These are phyloP conservation scores for Pythium apleroticum DNA, from an alignment of 352 stramenopile genomes.

Conservation along the genomic window DNA sequence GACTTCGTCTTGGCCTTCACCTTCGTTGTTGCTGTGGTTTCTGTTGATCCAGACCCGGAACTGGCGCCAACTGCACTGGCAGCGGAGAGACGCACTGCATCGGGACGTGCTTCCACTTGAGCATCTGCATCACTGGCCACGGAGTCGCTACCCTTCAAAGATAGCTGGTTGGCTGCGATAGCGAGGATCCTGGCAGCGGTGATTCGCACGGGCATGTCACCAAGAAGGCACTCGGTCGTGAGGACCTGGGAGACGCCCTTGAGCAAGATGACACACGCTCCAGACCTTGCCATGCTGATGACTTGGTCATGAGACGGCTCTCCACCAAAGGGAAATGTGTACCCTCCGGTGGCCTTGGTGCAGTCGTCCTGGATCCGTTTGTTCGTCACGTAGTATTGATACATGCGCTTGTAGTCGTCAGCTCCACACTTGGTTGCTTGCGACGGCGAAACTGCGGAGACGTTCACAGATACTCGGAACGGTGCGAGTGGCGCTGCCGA, in stretches of 20 bases:
- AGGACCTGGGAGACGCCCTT: not conserved
- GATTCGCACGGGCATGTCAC: slow-evolving; percentile 2
- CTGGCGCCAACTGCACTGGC: not conserved
- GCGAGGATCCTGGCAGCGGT: not conserved
- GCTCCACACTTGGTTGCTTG: not conserved
- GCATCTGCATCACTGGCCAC: not conserved
- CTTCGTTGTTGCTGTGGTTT: not conserved
- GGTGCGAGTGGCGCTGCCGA: not conserved
- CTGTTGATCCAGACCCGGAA: not conserved
- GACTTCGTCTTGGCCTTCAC: not conserved
- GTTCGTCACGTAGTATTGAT: slow-evolving; percentile 4
- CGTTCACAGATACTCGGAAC: not conserved
- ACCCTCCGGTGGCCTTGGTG: not conserved
- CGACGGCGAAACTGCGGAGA: not conserved
- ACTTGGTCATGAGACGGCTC: not conserved
- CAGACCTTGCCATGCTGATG: not conserved
- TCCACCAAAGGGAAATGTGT: slow-evolving; percentile 5
- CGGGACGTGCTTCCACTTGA: not conserved
- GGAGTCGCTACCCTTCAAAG: not conserved
- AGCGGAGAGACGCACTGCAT: not conserved
- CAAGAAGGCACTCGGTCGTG: not conserved
- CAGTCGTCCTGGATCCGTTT: slow-evolving; percentile 2
- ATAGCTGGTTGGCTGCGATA: not conserved
- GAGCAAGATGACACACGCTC: not conserved
- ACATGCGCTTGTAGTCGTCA: not conserved